Evolutionary conservation across 306 rosid genomes (phyloP), one percentile per base, ranked within the genome.

Genomic region (Corylus heterophylla): DNA sequence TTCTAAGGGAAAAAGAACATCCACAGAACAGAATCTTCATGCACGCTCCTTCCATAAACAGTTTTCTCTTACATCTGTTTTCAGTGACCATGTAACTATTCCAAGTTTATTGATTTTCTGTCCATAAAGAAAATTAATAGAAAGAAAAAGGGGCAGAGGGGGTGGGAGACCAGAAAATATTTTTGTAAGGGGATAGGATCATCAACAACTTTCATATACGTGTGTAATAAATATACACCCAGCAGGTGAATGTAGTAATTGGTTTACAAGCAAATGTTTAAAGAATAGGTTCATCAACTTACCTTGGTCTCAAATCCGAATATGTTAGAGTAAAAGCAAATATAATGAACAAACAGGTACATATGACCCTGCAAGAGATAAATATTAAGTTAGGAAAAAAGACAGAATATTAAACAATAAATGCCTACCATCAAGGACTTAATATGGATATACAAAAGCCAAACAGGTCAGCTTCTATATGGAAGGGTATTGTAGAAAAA

Each of bases 221-320:
- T 42, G 42, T 37, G 45, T 42, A 42, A 12, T 50, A 50, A 4
- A 50, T 50, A 50, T 12, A 11, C 16, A 50, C 17, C 54, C 17
- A 1, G 67, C 37, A 61, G 67, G 67, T 61, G 67, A 61, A 25
- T 61, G 11, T 61, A 61, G 37, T 25, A 61, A 2, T 50, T 4
- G 45, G 16, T 61, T 63, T 29, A 35, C 45, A 63, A 56, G 10
- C 63, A 56, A 18, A 8, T 56, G n/a, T 47, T 54, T 69, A 71
- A 67, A 63, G 16, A 18, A 58, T 69, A 67, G 77, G 54, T n/a
- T 78, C 78, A 82, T 63, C 47, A 76, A 18, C 82, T 31, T 84
- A 95, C 97, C 98, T 95, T 92, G 39, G 98, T 95, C 88, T 95
- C 98, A 80, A 82, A 95, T 68, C 98, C 98, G 61, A 95, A 95